These are phyloP conservation scores for Alternaria conjuncta DNA, from an alignment of 2,329 filamentous ascomycete species.

Conservation along the genomic window DNA sequence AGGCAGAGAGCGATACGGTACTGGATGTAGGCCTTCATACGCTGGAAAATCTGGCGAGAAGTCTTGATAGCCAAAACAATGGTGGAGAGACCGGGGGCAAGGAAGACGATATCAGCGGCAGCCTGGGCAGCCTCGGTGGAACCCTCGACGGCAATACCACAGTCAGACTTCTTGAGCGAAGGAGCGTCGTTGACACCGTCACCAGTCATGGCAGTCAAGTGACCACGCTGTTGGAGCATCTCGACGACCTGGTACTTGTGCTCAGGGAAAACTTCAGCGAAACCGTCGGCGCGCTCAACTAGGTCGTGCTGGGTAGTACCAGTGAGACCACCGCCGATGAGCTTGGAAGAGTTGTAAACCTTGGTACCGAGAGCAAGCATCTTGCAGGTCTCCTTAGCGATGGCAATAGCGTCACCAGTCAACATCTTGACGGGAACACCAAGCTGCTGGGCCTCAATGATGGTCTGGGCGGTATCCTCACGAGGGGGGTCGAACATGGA, in stretches of 20 bases:
- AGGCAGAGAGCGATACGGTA: slow-evolving; percentile 78
- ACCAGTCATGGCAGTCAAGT: slow-evolving; percentile 77
- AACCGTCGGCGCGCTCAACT: slow-evolving; percentile 75
- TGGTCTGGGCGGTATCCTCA: slow-evolving; percentile 80
- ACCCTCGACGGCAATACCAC: slow-evolving; percentile 76
- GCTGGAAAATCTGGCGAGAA: slow-evolving; percentile 76
- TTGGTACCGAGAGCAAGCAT: slow-evolving; percentile 80
- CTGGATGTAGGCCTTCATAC: slow-evolving; percentile 79
- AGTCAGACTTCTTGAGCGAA: slow-evolving; percentile 76
- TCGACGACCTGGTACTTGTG: slow-evolving; percentile 80
- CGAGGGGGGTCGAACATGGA: slow-evolving; percentile 82
- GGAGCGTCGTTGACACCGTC: slow-evolving; percentile 78
- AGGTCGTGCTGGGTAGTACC: slow-evolving; percentile 78
- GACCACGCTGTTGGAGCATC: slow-evolving; percentile 76
- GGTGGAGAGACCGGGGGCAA: slow-evolving; percentile 73
- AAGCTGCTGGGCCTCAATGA: slow-evolving; percentile 76
- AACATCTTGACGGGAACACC: slow-evolving; percentile 83
- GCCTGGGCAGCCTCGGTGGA: slow-evolving; percentile 75
- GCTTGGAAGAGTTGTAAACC: slow-evolving; percentile 80
- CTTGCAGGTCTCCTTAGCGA: slow-evolving; percentile 82
- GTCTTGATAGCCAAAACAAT: slow-evolving; percentile 78
- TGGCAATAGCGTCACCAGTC: slow-evolving; percentile 80
- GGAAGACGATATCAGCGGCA: slow-evolving; percentile 76
- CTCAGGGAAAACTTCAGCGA: slow-evolving; percentile 76
- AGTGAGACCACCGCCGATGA: slow-evolving; percentile 76